Evolutionary conservation across 1,284 basidiomycete species (phyloP).

Genomic region (Tremellales sp.): DNA sequence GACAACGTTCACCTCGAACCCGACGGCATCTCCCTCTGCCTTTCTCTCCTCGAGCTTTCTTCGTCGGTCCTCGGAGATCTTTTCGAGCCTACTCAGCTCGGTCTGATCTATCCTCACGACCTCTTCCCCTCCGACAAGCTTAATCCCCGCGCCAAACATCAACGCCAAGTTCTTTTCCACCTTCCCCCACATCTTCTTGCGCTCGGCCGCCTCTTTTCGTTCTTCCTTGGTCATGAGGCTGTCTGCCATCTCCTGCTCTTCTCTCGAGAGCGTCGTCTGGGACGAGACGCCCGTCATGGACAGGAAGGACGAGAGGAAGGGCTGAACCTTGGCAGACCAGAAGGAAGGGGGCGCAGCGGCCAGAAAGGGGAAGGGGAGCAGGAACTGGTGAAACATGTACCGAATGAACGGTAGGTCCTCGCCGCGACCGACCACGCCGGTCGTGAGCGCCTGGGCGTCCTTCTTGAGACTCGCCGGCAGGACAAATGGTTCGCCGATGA

Average conservation of each 20-base stretch:
- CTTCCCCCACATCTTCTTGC: constrained; percentile 63
- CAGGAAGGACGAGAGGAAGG: constrained; percentile 77
- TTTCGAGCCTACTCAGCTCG: constrained; percentile 72
- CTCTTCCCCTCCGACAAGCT: constrained; percentile 75
- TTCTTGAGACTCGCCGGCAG: constrained; percentile 55
- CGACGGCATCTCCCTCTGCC: constrained; percentile 37
- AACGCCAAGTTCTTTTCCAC: constrained; percentile 77
- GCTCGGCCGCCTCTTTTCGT: constrained; percentile 56
- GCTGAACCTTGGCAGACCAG: constrained; percentile 88
- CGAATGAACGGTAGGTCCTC: constrained; percentile 76
- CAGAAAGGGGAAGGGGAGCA: constrained; percentile 90
- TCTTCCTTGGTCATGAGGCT: constrained; percentile 50
- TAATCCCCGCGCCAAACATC: constrained; percentile 74
- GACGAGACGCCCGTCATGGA: constrained; percentile 54
- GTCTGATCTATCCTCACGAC: constrained; percentile 78
- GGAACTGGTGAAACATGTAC: constrained; percentile 83
- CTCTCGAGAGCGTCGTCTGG: constrained; percentile 37
- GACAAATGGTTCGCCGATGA: constrained; percentile 80
- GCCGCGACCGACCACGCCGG: not conserved
- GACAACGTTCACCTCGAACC: constrained; percentile 84
- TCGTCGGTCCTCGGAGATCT: constrained; percentile 57
- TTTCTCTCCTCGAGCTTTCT: constrained; percentile 46
- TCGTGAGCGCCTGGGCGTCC: constrained; percentile 47
- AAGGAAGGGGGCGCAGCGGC: constrained; percentile 78
- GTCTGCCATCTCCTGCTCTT: constrained; percentile 33